Conservation (phyloP, 1,284 basidiomycete genomes). For the Acaromyces ingoldii region DNA sequence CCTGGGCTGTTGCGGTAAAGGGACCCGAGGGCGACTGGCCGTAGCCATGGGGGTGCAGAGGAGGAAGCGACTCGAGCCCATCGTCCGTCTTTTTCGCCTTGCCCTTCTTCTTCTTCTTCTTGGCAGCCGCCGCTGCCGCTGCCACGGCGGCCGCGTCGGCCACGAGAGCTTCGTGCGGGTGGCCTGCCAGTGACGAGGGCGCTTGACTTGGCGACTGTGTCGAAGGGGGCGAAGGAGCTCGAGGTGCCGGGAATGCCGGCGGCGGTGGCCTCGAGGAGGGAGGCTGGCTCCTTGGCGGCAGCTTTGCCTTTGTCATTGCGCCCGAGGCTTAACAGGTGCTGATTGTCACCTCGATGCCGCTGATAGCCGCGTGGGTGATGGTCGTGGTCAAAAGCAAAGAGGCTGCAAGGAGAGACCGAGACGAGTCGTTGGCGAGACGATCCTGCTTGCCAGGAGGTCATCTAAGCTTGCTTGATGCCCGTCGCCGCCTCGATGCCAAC, state of each 20-base stretch:
- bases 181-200: background rate
- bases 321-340: no score
- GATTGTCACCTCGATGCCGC: no score
- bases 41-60: conserved; percentile 10
- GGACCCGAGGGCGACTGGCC: conserved; percentile 1
- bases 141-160: conserved; percentile 7
- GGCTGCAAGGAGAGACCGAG: no score
- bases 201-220: background rate
- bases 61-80: conserved; percentile 8
- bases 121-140: conserved; percentile 25
- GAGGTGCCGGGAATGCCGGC: background rate
- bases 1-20: conserved; percentile 39
- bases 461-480: no score
- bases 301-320: no score
- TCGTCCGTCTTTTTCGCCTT: conserved; percentile 32
- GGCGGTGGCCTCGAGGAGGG: background rate
- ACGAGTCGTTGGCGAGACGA: no score
- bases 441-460: no score
- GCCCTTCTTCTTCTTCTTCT: conserved; percentile 47
- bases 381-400: no score
- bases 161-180: no score
- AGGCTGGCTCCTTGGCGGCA: conserved; percentile 29
- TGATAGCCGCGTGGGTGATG: no score
- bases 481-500: no score
- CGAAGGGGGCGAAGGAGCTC: background rate